These are phyloP conservation scores for Talaromyces sp. DNA, from an alignment of 2,329 filamentous ascomycete species.

Conservation along the genomic window DNA sequence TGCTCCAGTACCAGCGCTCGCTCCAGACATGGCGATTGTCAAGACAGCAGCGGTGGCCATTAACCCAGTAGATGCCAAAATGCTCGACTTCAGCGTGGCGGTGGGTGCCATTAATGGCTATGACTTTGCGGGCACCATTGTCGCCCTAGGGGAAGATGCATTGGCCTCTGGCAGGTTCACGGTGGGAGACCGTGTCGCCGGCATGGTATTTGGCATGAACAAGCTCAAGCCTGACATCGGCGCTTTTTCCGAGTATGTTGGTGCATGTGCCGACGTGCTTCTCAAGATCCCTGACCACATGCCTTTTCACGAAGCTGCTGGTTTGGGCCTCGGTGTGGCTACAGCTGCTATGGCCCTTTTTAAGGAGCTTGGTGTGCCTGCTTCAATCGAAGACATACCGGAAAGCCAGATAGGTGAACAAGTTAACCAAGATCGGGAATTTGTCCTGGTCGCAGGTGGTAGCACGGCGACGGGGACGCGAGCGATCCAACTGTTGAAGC, in stretches of 20 bases:
- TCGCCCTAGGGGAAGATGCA: conserved; percentile 26
- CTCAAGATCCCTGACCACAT: conserved; percentile 29
- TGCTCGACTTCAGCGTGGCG: conserved; percentile 19
- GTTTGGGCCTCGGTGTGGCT: conserved; percentile 25
- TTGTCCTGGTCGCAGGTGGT: conserved; percentile 45
- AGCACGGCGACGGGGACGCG: conserved; percentile 41
- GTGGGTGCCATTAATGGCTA: conserved; percentile 27
- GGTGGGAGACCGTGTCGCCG: conserved; percentile 31
- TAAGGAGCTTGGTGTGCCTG: neutral
- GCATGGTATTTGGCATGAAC: conserved; percentile 28
- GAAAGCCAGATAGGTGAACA: no score
- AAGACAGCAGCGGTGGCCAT: conserved; percentile 28
- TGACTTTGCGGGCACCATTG: conserved; percentile 31
- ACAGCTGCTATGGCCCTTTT: conserved; percentile 19
- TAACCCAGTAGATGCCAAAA: conserved; percentile 28
- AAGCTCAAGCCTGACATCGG: conserved; percentile 23
- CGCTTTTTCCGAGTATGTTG: conserved; percentile 35
- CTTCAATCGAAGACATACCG: no score
- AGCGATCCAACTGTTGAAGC: conserved; percentile 41
- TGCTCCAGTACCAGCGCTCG: neutral
- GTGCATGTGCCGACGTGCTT: conserved; percentile 24
- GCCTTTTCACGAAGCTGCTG: conserved; percentile 29
- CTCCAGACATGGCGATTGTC: conserved; percentile 16
- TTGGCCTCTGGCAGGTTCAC: conserved; percentile 21
- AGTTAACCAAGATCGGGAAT: neutral